Evolutionary conservation across 1,284 basidiomycete genomes (phyloP), one percentile per base, ranked within the genome.

Genomic region (Cutaneotrichosporon mucoides): DNA sequence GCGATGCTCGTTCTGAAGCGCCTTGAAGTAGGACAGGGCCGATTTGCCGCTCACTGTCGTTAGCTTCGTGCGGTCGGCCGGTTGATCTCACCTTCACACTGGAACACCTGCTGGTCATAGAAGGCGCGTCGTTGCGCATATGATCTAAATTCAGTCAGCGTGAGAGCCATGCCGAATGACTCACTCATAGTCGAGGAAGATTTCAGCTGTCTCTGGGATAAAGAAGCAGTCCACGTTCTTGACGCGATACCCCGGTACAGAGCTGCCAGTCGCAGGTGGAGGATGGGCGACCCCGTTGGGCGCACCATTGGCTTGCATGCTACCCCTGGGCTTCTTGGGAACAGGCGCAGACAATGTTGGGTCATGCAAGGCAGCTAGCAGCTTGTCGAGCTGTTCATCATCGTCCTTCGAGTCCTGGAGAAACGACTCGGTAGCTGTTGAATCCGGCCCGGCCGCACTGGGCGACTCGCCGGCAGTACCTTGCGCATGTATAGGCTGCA

Each of bases 161-260:
- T 6, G 12, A 11, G 24, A 24, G 6, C 11, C 24, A 12, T n/a
- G 2, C 5, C 51, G 55, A 7, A 40, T 54, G 11, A 83, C 89
- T 75, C 73, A 94, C 92, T 95, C 92, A 74, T 95, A 96, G 71
- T 87, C 87, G 66, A 91, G 86, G 75, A 97, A 97, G 76, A 96
- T 89, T 84, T 97, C 93, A 69, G 92, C 93, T 5, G 93, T 96
- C 77, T 91, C 86, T 62, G 86, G 81, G 72, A 97, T 86, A 81
- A 90, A 92, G 80, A 86, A 96, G 75, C 93, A 91, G 71, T 88
- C 85, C 73, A 68, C 42, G 64, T 68, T 61, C 65, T 73, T 73
- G 62, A 75, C 51, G 36, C 57, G 49, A 57, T 64, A 54, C 33
- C 50, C 44, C 35, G 54, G 48, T 6, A 15, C 47, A 24, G 33